Conservation (phyloP, 2,329 filamentous ascomycete species). For the Xylariales sp. region DNA sequence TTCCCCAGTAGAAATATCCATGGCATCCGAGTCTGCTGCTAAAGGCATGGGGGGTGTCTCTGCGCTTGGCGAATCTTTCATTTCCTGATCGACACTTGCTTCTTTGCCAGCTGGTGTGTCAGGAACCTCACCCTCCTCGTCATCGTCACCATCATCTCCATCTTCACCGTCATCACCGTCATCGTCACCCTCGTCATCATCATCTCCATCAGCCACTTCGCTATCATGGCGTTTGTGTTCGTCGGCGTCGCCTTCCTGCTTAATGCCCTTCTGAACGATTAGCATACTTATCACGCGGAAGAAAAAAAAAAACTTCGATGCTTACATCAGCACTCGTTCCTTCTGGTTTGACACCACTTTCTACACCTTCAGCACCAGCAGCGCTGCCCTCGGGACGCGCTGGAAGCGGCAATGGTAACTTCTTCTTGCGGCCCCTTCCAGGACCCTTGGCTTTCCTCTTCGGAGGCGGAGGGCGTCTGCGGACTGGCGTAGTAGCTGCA, state of each 20-base stretch:
- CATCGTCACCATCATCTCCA: slow-evolving; percentile 39
- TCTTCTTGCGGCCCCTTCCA: slow-evolving; percentile 76
- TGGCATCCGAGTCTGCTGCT: slow-evolving; percentile 16
- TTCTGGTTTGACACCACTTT: slow-evolving; percentile 33
- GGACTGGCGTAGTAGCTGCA: slow-evolving; percentile 37
- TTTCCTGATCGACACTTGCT: slow-evolving; percentile 21
- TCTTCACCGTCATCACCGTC: slow-evolving; percentile 44
- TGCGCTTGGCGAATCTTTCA: slow-evolving; percentile 26
- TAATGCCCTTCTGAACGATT: slow-evolving; percentile 30
- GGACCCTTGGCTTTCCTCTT: slow-evolving; percentile 79
- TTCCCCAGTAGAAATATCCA: slow-evolving; percentile 13
- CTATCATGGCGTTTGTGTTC: slow-evolving; percentile 42
- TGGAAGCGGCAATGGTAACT: slow-evolving; percentile 36
- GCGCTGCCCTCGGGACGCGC: slow-evolving; percentile 27
- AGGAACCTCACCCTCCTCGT: slow-evolving; percentile 34
- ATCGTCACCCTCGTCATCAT: slow-evolving; percentile 42
- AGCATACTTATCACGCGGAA: too few species aligned
- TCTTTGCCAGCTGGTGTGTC: slow-evolving; percentile 27
- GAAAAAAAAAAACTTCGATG: slow-evolving; percentile 1
- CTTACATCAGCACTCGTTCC: slow-evolving; percentile 34
- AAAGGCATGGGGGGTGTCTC: slow-evolving; percentile 14
- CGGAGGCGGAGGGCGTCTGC: slow-evolving; percentile 67
- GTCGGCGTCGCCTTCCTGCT: slow-evolving; percentile 38
- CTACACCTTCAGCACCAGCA: slow-evolving; percentile 31
- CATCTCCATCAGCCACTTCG: slow-evolving; percentile 50